Conservation (phyloP, 768 basidiomycete genomes). For the Gymnopilus dilepis region DNA sequence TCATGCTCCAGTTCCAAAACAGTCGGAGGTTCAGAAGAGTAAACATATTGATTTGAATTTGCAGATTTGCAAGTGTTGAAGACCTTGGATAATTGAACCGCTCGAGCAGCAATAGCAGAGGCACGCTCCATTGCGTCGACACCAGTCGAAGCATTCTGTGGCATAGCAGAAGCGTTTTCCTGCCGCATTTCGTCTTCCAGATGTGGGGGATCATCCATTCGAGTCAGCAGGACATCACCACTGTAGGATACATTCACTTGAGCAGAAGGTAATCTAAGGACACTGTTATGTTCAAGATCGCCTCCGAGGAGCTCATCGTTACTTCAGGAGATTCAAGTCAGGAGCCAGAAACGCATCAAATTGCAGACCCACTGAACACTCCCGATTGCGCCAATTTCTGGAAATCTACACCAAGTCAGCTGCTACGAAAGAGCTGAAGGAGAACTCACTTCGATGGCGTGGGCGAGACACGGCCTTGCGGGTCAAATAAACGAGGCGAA, state of each 20-base stretch:
- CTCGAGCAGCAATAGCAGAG: constrained; percentile 27
- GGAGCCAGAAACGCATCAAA: background rate
- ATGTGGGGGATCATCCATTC: background rate
- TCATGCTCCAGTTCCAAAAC: constrained; percentile 48
- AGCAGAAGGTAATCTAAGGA: background rate
- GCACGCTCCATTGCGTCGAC: constrained; percentile 21
- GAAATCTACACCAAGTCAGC: background rate
- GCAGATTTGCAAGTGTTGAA: constrained; percentile 33
- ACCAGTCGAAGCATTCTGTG: background rate
- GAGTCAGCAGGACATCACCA: background rate
- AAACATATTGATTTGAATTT: constrained; percentile 50
- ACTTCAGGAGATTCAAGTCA: background rate
- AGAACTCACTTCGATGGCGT: constrained; percentile 18
- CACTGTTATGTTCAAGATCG: background rate
- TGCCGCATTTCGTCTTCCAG: background rate
- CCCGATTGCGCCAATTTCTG: background rate
- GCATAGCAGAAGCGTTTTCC: background rate
- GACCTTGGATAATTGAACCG: constrained; percentile 33
- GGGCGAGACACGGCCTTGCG: constrained; percentile 13
- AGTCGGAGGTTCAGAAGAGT: constrained; percentile 56
- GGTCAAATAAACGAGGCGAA: constrained; percentile 9
- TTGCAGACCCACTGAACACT: background rate
- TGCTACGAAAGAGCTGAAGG: background rate
- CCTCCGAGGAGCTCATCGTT: background rate
- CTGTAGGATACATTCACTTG: background rate